These are phyloP conservation scores for Pestalotiopsis sp. DNA, from an alignment of 2,329 filamentous ascomycete species.

Conservation along the genomic window DNA sequence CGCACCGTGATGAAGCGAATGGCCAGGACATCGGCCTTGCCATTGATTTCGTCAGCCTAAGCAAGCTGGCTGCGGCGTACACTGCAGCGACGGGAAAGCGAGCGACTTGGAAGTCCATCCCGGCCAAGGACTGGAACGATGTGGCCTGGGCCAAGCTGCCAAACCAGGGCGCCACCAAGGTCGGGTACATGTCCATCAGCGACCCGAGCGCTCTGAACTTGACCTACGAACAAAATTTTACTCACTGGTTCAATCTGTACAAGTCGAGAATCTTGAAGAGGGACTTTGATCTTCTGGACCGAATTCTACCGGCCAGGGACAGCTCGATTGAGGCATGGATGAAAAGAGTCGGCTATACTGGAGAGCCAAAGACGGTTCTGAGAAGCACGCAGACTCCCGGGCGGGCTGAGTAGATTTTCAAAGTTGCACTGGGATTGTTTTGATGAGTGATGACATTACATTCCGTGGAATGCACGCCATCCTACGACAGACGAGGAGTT, in stretches of 20 bases:
- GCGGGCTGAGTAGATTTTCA: neutral
- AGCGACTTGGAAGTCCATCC: neutral
- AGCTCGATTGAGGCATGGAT: neutral
- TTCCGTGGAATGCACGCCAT: neutral
- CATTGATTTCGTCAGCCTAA: neutral
- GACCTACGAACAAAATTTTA: neutral
- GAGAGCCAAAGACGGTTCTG: neutral
- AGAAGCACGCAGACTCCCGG: neutral
- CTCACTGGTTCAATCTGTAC: neutral
- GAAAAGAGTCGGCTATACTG: neutral
- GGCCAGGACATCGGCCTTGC: neutral
- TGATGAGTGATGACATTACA: neutral
- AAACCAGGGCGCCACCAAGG: neutral
- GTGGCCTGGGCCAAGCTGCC: conserved; percentile 2
- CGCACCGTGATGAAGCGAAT: neutral
- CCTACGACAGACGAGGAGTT: neutral
- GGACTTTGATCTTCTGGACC: neutral
- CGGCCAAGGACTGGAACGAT: neutral
- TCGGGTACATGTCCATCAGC: neutral
- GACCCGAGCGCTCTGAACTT: neutral
- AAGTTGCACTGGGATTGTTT: too few species aligned
- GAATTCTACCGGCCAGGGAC: neutral
- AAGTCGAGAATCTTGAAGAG: neutral
- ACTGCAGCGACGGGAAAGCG: neutral
- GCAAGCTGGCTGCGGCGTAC: neutral